Evolutionary conservation across 177 flowering plant species (phyloP).

Genomic region (Tripterygium wilfordii): DNA sequence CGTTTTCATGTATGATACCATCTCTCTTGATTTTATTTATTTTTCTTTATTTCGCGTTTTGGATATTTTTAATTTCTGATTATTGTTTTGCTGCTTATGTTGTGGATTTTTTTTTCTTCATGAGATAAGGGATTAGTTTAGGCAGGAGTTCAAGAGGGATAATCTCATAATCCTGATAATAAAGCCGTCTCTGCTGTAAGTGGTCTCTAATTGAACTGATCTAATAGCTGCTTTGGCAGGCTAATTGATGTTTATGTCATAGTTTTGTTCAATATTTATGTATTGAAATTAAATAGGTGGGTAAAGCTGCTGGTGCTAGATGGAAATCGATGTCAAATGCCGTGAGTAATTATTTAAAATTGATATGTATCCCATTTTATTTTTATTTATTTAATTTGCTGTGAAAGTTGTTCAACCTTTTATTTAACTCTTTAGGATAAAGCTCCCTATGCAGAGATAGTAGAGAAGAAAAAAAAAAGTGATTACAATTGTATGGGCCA

Average conservation of each 20-base stretch:
- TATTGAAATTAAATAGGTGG: no score
- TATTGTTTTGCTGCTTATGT: not conserved
- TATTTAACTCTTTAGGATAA: no score
- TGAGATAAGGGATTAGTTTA: conserved; percentile 53
- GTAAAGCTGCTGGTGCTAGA: conserved; percentile 65
- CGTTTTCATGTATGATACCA: conserved; percentile 53
- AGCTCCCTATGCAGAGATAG: conserved; percentile 46
- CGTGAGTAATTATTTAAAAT: conserved; percentile 43
- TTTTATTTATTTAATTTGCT: not conserved
- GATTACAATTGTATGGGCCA: no score
- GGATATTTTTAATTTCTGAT: no score
- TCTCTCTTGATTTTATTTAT: not conserved
- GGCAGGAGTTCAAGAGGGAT: conserved; percentile 45
- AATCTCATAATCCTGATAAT: conserved; percentile 60
- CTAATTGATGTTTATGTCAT: no score
- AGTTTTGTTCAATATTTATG: no score
- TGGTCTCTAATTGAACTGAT: not conserved
- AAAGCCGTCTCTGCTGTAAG: conserved; percentile 66
- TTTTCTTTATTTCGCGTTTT: not conserved
- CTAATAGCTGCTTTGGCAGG: no score
- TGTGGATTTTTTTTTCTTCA: not conserved
- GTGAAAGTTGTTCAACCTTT: no score
- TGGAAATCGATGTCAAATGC: conserved; percentile 63
- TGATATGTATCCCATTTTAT: no score
- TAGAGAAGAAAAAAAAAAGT: conserved; percentile 53